A percentile compares a stretch with the other conserved stretches of the same genome.
Evolutionary conservation across 768 basidiomycete genomes (phyloP).

Genomic region (Mycena amicta): DNA sequence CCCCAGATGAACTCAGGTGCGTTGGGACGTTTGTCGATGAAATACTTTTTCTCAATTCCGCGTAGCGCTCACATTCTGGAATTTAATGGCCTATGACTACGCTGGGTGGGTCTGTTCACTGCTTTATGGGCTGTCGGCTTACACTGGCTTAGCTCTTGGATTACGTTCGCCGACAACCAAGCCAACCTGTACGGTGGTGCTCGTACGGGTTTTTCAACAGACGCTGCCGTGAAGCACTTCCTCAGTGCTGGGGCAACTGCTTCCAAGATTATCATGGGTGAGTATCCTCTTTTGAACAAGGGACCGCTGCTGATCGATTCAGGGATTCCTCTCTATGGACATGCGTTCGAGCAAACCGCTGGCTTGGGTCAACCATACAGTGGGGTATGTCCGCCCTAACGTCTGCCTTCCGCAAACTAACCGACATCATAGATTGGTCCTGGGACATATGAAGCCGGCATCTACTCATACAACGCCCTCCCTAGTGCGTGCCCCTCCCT

Average conservation of each 20-base stretch:
- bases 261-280: conserved; percentile 69
- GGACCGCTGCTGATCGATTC: background rate
- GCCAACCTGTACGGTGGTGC: conserved; percentile 72
- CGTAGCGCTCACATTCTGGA: conserved; percentile 70
- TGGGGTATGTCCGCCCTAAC: conserved; percentile 47
- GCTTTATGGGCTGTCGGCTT: background rate
- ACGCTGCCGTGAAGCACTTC: conserved; percentile 66
- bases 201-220: conserved; percentile 67
- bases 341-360: conserved; percentile 70
- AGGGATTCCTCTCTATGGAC: conserved; percentile 83
- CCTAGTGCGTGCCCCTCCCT: conserved; percentile 46
- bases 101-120: no score
- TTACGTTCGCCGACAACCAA: conserved; percentile 53
- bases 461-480: conserved; percentile 77
- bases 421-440: conserved; percentile 57
- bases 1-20: conserved; percentile 55
- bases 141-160: conserved; percentile 66
- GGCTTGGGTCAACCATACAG: conserved; percentile 70
- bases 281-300: background rate
- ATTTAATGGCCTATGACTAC: conserved; percentile 56
- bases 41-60: background rate
- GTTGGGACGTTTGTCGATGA: background rate
- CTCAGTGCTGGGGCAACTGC: conserved; percentile 60
- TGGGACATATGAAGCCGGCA: conserved; percentile 67
- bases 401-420: background rate